phyloP scores from a whole-genome alignment of 805 yeast species.

The Candida manassasensis region DNA sequence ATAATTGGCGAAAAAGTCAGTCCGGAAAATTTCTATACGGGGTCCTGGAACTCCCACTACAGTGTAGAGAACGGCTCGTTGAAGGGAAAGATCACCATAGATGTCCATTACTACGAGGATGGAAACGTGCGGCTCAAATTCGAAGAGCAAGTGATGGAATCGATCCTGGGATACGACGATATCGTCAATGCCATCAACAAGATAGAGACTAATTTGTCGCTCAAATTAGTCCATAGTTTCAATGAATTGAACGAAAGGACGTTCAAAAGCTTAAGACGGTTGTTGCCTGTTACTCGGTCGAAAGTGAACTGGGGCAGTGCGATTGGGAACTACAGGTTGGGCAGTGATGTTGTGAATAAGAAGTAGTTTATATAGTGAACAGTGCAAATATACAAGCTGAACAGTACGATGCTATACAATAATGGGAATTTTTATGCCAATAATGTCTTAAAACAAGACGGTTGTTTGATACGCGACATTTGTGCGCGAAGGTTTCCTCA shows the following conservation, averaged over 20 bases:
- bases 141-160: conserved; percentile 28
- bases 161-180: conserved; percentile 11
- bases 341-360: conserved; percentile 62
- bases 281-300: conserved; percentile 85
- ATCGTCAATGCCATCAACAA: conserved; percentile 46
- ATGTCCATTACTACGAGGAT: conserved; percentile 91
- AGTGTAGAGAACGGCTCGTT: conserved; percentile 35
- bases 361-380: no score
- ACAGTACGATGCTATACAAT: no score
- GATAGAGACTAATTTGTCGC: conserved; percentile 58
- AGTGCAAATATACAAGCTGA: no score
- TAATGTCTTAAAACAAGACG: no score
- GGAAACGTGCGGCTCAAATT: conserved; percentile 82
- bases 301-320: conserved; percentile 95
- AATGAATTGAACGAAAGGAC: conserved; percentile 68
- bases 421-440: no score
- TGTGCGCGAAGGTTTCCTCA: no score
- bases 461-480: no score
- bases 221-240: conserved; percentile 57
- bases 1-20: conserved; percentile 70
- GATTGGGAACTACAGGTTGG: conserved; percentile 82
- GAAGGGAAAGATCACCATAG: conserved; percentile 56
- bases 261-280: conserved; percentile 84
- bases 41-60: conserved; percentile 78
- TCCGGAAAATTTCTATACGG: conserved; percentile 80